Evolutionary conservation across 768 basidiomycete genomes (phyloP).

Genomic region (Hericium coralloides): DNA sequence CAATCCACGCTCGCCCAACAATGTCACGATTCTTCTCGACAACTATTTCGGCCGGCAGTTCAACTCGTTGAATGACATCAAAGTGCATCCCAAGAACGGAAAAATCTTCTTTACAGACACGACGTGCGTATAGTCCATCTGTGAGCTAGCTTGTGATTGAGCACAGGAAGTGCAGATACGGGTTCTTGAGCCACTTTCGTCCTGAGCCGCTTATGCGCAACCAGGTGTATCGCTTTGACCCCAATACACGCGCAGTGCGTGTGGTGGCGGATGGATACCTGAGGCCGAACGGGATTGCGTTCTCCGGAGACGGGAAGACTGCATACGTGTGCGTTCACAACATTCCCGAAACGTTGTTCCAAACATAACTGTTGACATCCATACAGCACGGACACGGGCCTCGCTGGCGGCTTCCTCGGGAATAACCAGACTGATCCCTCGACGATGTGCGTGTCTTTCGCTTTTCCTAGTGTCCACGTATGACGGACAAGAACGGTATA

Average conservation of each 20-base stretch:
- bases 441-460: slow-evolving; percentile 49
- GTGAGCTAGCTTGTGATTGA: too few species aligned
- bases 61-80: slow-evolving; percentile 75
- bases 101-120: slow-evolving; percentile 72
- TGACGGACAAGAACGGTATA: slow-evolving; percentile 16
- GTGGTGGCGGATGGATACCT: slow-evolving; percentile 74
- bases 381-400: slow-evolving; percentile 43
- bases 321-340: slow-evolving; percentile 49
- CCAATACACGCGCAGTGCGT: slow-evolving; percentile 50
- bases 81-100: slow-evolving; percentile 56
- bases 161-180: slow-evolving; percentile 35
- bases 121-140: slow-evolving; percentile 31
- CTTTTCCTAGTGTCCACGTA: too few species aligned
- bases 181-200: slow-evolving; percentile 58
- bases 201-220: slow-evolving; percentile 56
- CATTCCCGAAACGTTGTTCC: not conserved
- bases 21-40: slow-evolving; percentile 62
- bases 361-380: not conserved
- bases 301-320: slow-evolving; percentile 50
- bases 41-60: slow-evolving; percentile 78
- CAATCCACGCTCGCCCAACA: slow-evolving; percentile 54
- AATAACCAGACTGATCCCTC: slow-evolving; percentile 51
- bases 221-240: slow-evolving; percentile 74
- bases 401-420: slow-evolving; percentile 33
- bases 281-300: slow-evolving; percentile 66